phyloP scores from a whole-genome alignment of 768 basidiomycete genomes.

The Mycena haematopus region DNA sequence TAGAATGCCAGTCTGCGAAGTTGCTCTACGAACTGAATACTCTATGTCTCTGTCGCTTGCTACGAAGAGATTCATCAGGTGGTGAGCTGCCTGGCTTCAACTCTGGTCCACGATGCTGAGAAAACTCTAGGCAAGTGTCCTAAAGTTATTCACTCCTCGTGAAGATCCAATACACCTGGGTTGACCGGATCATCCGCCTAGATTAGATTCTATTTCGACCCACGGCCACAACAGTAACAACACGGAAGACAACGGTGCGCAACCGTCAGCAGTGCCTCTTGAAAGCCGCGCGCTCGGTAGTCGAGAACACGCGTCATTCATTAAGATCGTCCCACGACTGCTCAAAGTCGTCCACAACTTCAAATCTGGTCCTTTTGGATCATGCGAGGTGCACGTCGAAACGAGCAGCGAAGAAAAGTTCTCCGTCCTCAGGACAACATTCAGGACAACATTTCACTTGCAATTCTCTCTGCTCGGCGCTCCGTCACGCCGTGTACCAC shows the following conservation, averaged over 20 bases:
- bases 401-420: not conserved
- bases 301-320: not conserved
- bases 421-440: conserved; percentile 14
- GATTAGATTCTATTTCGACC: conserved; percentile 9
- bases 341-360: not conserved
- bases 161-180: not conserved
- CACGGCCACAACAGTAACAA: not conserved
- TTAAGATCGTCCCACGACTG: conserved; percentile 6
- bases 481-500: not conserved
- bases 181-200: conserved; percentile 9
- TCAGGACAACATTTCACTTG: conserved; percentile 12
- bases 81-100: not conserved
- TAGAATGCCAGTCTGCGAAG: not conserved
- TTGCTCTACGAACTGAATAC: not conserved
- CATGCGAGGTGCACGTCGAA: not conserved
- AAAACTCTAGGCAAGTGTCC: not conserved
- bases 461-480: not conserved
- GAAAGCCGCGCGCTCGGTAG: not conserved
- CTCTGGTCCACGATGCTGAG: not conserved
- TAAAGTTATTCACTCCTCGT: not conserved
- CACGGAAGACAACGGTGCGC: not conserved
- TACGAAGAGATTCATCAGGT: not conserved
- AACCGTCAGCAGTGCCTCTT: conserved; percentile 18
- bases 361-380: not conserved
- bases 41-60: conserved; percentile 6